A percentile compares a stretch with the other conserved stretches of the same genome.
Evolutionary conservation across 2,329 filamentous ascomycete genomes (phyloP).

Genomic region (Phyllosticta citribraziliensis): DNA sequence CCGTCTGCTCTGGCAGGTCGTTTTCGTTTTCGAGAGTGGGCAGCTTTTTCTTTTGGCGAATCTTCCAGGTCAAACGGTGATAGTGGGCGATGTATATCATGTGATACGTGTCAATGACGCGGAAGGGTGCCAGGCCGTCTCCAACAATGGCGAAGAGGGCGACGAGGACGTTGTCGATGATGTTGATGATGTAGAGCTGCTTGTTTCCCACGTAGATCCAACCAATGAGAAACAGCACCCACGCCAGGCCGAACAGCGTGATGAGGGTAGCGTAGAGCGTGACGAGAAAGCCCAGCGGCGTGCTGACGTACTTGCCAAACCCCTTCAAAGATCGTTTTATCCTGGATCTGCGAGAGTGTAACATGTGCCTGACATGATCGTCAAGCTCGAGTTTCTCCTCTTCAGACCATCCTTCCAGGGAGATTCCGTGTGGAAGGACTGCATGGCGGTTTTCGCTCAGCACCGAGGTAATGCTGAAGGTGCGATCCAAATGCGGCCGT

Average conservation of each 20-base stretch:
- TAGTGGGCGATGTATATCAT: conserved; percentile 69
- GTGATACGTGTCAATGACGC: conserved; percentile 69
- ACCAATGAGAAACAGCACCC: conserved; percentile 83
- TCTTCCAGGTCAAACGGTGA: conserved; percentile 48
- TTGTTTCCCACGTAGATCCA: conserved; percentile 69
- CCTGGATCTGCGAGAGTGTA: conserved; percentile 69
- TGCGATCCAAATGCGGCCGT: conserved; percentile 1
- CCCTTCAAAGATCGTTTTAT: conserved; percentile 73
- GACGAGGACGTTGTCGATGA: conserved; percentile 45
- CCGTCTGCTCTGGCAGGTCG: conserved; percentile 43
- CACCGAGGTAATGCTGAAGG: conserved; percentile 34
- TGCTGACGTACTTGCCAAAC: conserved; percentile 68
- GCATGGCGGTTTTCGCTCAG: conserved; percentile 66
- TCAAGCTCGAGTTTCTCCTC: conserved; percentile 69
- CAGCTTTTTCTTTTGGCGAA: conserved; percentile 47
- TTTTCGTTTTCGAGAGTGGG: conserved; percentile 55
- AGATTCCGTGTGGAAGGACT: conserved; percentile 64
- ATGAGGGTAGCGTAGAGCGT: conserved; percentile 76
- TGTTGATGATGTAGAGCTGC: conserved; percentile 47
- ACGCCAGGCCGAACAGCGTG: conserved; percentile 74
- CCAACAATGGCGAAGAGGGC: conserved; percentile 50
- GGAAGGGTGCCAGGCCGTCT: conserved; percentile 53
- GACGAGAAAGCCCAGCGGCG: conserved; percentile 72
- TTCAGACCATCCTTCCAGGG: conserved; percentile 62
- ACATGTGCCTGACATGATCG: conserved; percentile 78